These are phyloP conservation scores for Nannochloropsis oceanica DNA, from an alignment of 108 stramenopile genomes.

Conservation along the genomic window DNA sequence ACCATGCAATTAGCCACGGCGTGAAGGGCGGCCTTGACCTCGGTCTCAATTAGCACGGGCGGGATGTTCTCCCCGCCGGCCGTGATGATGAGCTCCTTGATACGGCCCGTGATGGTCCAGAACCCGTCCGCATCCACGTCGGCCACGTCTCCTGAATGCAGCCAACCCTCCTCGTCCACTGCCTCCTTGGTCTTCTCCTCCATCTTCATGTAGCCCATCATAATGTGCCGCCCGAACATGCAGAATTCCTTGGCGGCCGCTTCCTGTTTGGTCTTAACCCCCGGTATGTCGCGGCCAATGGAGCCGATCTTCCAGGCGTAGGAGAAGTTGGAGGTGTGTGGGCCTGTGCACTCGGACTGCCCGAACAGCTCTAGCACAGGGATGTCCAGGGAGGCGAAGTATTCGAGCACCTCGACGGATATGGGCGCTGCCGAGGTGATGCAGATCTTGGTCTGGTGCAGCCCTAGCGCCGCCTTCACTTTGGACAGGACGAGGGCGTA, in stretches of 20 bases:
- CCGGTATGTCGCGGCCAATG: constrained; percentile 3
- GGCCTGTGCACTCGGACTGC: constrained; percentile 56
- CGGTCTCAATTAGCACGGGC: constrained; percentile 53
- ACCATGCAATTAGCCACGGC: constrained; percentile 45
- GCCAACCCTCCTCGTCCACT: constrained; percentile 79
- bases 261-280: not conserved
- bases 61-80: constrained; percentile 61
- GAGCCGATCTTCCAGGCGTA: constrained; percentile 40
- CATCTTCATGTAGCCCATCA: constrained; percentile 60
- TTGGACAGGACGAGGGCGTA: constrained; percentile 33
- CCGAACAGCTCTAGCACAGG: constrained; percentile 53
- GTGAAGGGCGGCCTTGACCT: constrained; percentile 42
- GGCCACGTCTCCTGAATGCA: constrained; percentile 91
- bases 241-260: constrained; percentile 44
- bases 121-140: constrained; percentile 70
- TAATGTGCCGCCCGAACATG: constrained; percentile 55
- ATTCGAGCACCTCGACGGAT: constrained; percentile 42
- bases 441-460: constrained; percentile 39
- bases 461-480: constrained; percentile 46
- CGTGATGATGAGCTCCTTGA: constrained; percentile 76
- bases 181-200: constrained; percentile 63
- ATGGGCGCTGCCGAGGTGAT: constrained; percentile 54
- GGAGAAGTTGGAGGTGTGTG: constrained; percentile 40
- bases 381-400: constrained; percentile 54
- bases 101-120: constrained; percentile 65